Evolutionary conservation across 2,329 filamentous ascomycete genomes (phyloP), one percentile per base, ranked within the genome.

Genomic region (Fusarium equiseti): DNA sequence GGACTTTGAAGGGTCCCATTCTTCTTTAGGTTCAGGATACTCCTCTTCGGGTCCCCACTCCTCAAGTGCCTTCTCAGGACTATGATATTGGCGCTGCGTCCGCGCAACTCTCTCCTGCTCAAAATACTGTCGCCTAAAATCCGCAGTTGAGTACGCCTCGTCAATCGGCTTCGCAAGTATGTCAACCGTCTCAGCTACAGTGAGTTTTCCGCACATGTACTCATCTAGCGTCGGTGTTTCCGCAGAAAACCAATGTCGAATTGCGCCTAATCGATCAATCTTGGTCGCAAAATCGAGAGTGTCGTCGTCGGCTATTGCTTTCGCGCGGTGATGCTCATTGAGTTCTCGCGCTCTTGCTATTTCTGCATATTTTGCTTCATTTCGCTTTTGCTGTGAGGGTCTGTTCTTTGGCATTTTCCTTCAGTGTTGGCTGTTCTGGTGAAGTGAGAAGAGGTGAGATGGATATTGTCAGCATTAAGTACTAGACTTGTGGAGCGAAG

Each of bases 381-480:
- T 35, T 20, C 64, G 29, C 11, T 53, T 68, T 5, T 40, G 15
- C 9, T 63, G 38, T 0, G 50, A 57, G 2, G 29, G 63, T 2
- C 64, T 68, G 3, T 68, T 68, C 5, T 58, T 63, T 0, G 64
- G 57, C 57, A 65, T 65, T 13, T 3, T 22, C 2, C 6, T 20
- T 4, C 10, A 5, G 3, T 24, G 16, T 15, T 22, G 4, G 11
- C 18, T 10, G 7, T 9, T 38, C 9, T 6, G 1, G 5, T 4
- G 9, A 38, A 1, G 9, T 6, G 1, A 38, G 9, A 12, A 6
- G 32, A 18, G 18, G 1, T 5, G 20, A 9, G 3, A 20, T 8
- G 12, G 12, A 7, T 0, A 2, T 16, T 12, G 32, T 29, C 32
- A 52, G 10, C 18, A 20, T 32, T 35, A 32, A 20, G 6, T 40